phyloP scores from a whole-genome alignment of 768 basidiomycete genomes.

The Zangia roseola region DNA sequence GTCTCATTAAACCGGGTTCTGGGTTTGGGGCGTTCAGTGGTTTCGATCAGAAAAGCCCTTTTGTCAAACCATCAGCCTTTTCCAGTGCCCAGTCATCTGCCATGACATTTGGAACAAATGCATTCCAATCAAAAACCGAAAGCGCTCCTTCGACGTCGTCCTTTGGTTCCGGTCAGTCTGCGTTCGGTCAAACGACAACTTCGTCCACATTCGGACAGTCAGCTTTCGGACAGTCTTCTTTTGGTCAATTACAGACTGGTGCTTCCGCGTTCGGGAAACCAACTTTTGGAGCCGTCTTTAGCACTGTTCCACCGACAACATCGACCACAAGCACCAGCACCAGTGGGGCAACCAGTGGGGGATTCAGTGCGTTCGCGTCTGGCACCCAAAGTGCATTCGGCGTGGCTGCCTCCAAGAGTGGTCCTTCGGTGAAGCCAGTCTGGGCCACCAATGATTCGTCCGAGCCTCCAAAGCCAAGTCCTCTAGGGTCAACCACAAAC shows the following conservation, averaged over 20 bases:
- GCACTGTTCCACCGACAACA: slow-evolving; percentile 9
- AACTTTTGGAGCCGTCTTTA: slow-evolving; percentile 12
- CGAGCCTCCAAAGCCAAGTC: slow-evolving; percentile 9
- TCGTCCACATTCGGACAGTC: slow-evolving; percentile 37
- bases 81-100: slow-evolving; percentile 10
- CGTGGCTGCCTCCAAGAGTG: slow-evolving; percentile 14
- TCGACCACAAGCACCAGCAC: slow-evolving; percentile 10
- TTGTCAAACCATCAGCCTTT: slow-evolving; percentile 25
- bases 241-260: slow-evolving; percentile 21
- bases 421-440: slow-evolving; percentile 20
- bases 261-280: slow-evolving; percentile 23
- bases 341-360: slow-evolving; percentile 33
- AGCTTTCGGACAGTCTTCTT: slow-evolving; percentile 38
- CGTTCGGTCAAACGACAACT: slow-evolving; percentile 29
- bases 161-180: slow-evolving; percentile 36
- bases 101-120: slow-evolving; percentile 13
- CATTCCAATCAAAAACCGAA: slow-evolving; percentile 16
- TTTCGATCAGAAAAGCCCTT: slow-evolving; percentile 27
- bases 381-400: slow-evolving; percentile 30
- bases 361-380: slow-evolving; percentile 37
- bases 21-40: slow-evolving; percentile 34
- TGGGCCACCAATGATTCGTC: slow-evolving; percentile 16
- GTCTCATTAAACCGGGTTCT: slow-evolving; percentile 33
- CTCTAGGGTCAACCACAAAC: background rate
- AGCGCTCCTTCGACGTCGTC: slow-evolving; percentile 24